Conservation (phyloP, 1,284 basidiomycete species). For the Sporisorium exsertum region DNA sequence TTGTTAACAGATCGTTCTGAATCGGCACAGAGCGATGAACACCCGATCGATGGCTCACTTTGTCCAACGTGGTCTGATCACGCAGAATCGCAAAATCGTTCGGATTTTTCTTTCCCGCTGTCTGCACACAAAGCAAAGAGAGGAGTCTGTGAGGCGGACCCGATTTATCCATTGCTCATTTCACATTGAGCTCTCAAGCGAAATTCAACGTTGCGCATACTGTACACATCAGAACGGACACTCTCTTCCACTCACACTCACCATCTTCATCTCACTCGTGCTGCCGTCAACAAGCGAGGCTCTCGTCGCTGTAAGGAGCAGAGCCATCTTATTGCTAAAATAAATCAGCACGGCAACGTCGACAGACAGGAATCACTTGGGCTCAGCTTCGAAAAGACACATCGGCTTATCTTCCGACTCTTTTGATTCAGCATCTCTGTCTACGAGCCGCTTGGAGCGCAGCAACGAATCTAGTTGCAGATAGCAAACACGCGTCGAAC, state of each 20-base stretch:
- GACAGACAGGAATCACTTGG: neutral
- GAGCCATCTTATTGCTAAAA: neutral
- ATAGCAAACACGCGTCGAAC: too few species aligned
- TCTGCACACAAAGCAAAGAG: neutral
- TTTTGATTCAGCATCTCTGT: neutral
- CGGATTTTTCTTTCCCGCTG: neutral
- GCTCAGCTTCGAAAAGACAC: neutral
- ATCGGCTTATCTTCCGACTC: conserved; percentile 2
- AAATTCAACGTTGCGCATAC: neutral
- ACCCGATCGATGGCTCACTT: conserved; percentile 8
- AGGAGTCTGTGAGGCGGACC: neutral
- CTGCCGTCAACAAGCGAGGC: neutral
- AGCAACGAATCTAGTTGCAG: neutral
- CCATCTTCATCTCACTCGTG: neutral
- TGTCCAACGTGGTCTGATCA: conserved; percentile 14
- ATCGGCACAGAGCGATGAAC: neutral
- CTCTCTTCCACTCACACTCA: neutral
- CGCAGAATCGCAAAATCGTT: neutral
- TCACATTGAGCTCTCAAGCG: neutral
- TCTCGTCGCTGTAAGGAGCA: neutral
- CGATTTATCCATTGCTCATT: conserved; percentile 1
- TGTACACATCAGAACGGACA: neutral
- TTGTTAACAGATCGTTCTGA: neutral
- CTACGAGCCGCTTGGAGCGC: neutral
- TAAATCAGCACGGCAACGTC: neutral